Percentiles rank a stretch among this genome's conserved stretches.
These are phyloP conservation scores for Russula emetica DNA, from an alignment of 768 basidiomycete genomes.

Conservation along the genomic window DNA sequence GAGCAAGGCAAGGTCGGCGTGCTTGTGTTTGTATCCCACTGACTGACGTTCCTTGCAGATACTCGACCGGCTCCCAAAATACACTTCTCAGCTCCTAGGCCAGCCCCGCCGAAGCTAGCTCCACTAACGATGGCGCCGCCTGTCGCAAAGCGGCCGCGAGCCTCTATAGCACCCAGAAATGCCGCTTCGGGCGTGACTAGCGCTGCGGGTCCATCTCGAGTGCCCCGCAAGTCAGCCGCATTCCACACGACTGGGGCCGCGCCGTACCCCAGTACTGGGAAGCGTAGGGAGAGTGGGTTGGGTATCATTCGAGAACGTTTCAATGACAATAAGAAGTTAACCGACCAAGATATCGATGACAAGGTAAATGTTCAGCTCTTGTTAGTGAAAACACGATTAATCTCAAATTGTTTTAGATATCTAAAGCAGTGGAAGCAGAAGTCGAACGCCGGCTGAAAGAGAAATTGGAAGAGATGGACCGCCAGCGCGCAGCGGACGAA, in stretches of 20 bases:
- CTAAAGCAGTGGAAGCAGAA: conserved; percentile 69
- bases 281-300: conserved; percentile 25
- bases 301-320: conserved; percentile 20
- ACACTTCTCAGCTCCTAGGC: conserved; percentile 61
- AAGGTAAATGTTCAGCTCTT: conserved; percentile 42
- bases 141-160: conserved; percentile 25
- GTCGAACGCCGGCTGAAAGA: conserved; percentile 61
- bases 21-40: neutral
- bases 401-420: conserved; percentile 45
- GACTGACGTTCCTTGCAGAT: conserved; percentile 38
- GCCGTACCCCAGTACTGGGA: conserved; percentile 21
- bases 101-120: conserved; percentile 43
- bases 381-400: neutral
- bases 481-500: conserved; percentile 29
- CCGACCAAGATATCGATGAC: conserved; percentile 71
- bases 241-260: conserved; percentile 17
- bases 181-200: conserved; percentile 1
- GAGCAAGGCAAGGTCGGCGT: conserved; percentile 51
- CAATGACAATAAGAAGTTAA: conserved; percentile 36
- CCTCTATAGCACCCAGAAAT: conserved; percentile 28
- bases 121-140: conserved; percentile 29
- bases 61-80: conserved; percentile 54
- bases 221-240: conserved; percentile 22
- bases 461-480: conserved; percentile 53
- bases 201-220: conserved; percentile 24